Conservation (phyloP, 441 rosid species). For the Erodium texanum region DNA sequence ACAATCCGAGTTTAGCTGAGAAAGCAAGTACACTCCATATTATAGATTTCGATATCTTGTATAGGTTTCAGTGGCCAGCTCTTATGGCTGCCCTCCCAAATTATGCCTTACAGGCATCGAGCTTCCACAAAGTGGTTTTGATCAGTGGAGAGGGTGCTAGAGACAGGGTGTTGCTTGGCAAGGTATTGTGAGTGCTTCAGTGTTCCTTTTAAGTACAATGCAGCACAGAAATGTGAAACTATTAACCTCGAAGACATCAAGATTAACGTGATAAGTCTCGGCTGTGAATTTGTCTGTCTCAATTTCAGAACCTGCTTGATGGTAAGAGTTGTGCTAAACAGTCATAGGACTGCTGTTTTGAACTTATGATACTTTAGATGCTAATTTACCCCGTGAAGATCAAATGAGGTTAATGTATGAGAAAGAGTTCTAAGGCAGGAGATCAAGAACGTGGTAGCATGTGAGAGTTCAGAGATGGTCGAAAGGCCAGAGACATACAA, state of each 20-base stretch:
- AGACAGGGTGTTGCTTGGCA: conserved; percentile 38
- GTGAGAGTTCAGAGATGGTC: conserved; percentile 48
- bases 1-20: conserved; percentile 19
- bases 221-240: conserved; percentile 54
- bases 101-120: conserved; percentile 53
- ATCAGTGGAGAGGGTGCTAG: conserved; percentile 33
- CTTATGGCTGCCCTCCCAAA: conserved; percentile 36
- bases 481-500: conserved; percentile 84
- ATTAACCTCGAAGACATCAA: conserved; percentile 24
- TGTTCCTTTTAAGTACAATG: conserved; percentile 45
- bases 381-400: conserved; percentile 24
- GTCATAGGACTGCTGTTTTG: conserved; percentile 26
- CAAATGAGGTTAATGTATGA: conserved; percentile 46
- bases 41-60: conserved; percentile 31
- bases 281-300: conserved; percentile 24
- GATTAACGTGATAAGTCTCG: conserved; percentile 17
- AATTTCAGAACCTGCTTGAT: conserved; percentile 26
- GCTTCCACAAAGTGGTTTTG: conserved; percentile 45
- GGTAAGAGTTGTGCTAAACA: conserved; percentile 19
- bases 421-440: conserved; percentile 37
- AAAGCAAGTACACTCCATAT: conserved; percentile 33
- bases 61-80: conserved; percentile 54
- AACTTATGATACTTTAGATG: conserved; percentile 32
- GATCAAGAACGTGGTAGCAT: conserved; percentile 39
- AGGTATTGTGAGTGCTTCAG: conserved; percentile 29